Conservation (phyloP, 2,329 filamentous ascomycete species). For the Stagonosporopsis vannaccii region DNA sequence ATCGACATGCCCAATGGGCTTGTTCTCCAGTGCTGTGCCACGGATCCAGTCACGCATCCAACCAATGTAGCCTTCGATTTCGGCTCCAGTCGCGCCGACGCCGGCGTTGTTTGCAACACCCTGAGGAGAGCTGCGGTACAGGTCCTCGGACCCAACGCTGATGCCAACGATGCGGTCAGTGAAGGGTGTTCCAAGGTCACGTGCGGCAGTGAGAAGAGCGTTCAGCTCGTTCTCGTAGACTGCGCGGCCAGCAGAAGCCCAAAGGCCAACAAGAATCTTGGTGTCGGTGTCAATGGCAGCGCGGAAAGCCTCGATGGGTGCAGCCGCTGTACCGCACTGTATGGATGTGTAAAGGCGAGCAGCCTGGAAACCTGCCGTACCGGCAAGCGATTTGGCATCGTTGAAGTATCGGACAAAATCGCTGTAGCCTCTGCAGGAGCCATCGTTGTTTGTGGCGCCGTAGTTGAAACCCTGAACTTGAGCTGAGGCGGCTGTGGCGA, state of each 20-base stretch:
- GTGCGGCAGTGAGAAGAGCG: conserved; percentile 73
- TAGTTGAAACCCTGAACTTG: conserved; percentile 72
- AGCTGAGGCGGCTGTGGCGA: conserved; percentile 34
- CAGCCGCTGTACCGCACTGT: conserved; percentile 69
- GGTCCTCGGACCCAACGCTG: conserved; percentile 83
- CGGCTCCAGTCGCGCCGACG: conserved; percentile 67
- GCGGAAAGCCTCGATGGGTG: conserved; percentile 34
- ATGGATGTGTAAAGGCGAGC: conserved; percentile 77
- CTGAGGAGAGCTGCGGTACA: conserved; percentile 65
- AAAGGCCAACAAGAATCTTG: conserved; percentile 79
- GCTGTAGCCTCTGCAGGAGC: conserved; percentile 64
- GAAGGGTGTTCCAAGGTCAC: conserved; percentile 71
- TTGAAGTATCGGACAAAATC: conserved; percentile 76
- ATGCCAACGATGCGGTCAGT: conserved; percentile 75
- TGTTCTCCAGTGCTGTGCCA: conserved; percentile 65
- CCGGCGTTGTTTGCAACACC: conserved; percentile 68
- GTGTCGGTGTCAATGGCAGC: conserved; percentile 76
- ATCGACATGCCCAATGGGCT: conserved; percentile 81
- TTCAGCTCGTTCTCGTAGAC: conserved; percentile 74
- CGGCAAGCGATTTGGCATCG: conserved; percentile 68
- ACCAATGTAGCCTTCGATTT: conserved; percentile 72
- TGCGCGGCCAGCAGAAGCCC: conserved; percentile 73
- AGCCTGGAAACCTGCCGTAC: conserved; percentile 70
- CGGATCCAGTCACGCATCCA: conserved; percentile 69
- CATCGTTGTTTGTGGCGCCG: conserved; percentile 66